Evolutionary conservation across 768 basidiomycete genomes (phyloP).

Genomic region (Thelephora ganbajun): DNA sequence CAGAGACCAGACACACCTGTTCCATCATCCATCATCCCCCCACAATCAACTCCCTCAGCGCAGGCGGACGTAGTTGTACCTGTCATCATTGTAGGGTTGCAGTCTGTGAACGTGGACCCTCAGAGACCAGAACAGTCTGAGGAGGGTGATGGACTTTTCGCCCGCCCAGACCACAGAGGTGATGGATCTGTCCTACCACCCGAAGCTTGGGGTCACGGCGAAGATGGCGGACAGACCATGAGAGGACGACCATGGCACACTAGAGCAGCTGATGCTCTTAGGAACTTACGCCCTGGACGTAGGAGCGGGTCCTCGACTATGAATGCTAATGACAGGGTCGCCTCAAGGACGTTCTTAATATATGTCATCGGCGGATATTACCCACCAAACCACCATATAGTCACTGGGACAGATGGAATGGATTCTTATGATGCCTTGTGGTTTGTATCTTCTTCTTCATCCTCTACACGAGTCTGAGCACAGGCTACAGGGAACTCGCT

Average conservation of each 20-base stretch:
- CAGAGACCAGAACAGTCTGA: slow-evolving; percentile 9
- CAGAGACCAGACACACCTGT: slow-evolving; percentile 2
- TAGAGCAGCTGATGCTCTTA: slow-evolving; percentile 48
- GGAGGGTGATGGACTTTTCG: slow-evolving; percentile 4
- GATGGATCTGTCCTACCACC: slow-evolving; percentile 8
- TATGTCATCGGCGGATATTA: slow-evolving; percentile 93
- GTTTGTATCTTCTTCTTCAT: slow-evolving; percentile 26
- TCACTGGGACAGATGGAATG: slow-evolving; percentile 59
- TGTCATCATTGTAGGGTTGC: slow-evolving; percentile 73
- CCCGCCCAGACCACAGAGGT: slow-evolving; percentile 4
- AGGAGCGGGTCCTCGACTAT: slow-evolving; percentile 8
- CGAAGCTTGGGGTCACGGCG: slow-evolving; percentile 10
- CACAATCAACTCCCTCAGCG: neutral
- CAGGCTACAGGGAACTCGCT: slow-evolving; percentile 49
- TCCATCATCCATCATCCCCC: neutral
- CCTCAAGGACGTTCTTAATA: slow-evolving; percentile 71
- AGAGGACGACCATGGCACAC: slow-evolving; percentile 39
- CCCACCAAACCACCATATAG: slow-evolving; percentile 78
- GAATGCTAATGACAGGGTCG: slow-evolving; percentile 12
- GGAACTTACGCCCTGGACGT: slow-evolving; percentile 26
- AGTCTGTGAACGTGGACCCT: slow-evolving; percentile 44
- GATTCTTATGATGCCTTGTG: slow-evolving; percentile 72
- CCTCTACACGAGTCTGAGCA: slow-evolving; percentile 7
- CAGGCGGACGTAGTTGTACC: slow-evolving; percentile 42
- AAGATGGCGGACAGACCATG: slow-evolving; percentile 7